These are phyloP conservation scores for Mucor lusitanicus DNA, from an alignment of 371 early-diverging fungal species.

Conservation along the genomic window DNA sequence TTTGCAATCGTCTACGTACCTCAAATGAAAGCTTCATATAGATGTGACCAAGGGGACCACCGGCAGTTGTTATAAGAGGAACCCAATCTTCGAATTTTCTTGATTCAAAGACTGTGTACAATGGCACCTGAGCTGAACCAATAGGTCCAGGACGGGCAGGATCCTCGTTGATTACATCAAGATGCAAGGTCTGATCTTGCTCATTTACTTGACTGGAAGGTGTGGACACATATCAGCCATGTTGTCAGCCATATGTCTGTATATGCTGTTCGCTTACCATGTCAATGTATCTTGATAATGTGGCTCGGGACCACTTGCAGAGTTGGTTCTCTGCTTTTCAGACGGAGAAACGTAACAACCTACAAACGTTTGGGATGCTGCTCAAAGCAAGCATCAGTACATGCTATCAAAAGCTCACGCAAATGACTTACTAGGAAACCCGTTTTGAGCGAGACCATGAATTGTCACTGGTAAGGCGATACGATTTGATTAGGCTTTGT, in stretches of 20 bases:
- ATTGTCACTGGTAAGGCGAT: constrained; percentile 4
- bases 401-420: not conserved
- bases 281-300: constrained; percentile 35
- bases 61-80: constrained; percentile 17
- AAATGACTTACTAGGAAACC: constrained; percentile 15
- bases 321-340: constrained; percentile 46
- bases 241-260: not conserved
- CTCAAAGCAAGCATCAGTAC: not conserved
- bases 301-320: constrained; percentile 38
- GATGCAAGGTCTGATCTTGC: constrained; percentile 12
- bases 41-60: constrained; percentile 27
- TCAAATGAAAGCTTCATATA: constrained; percentile 20
- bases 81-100: constrained; percentile 38
- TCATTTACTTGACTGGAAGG: constrained; percentile 26
- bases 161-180: constrained; percentile 45
- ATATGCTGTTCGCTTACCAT: constrained; percentile 24
- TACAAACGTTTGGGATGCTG: constrained; percentile 37
- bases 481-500: not conserved
- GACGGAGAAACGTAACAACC: constrained; percentile 38
- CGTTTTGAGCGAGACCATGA: constrained; percentile 22
- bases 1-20: constrained; percentile 8
- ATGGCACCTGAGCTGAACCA: constrained; percentile 28
- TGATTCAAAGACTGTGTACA: constrained; percentile 20
- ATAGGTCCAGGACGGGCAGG: constrained; percentile 34
- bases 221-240: not conserved